Base-by-base conservation (phyloP, 2,329 filamentous ascomycete species). In the Phymatotrichopsis omnivora region DNA sequence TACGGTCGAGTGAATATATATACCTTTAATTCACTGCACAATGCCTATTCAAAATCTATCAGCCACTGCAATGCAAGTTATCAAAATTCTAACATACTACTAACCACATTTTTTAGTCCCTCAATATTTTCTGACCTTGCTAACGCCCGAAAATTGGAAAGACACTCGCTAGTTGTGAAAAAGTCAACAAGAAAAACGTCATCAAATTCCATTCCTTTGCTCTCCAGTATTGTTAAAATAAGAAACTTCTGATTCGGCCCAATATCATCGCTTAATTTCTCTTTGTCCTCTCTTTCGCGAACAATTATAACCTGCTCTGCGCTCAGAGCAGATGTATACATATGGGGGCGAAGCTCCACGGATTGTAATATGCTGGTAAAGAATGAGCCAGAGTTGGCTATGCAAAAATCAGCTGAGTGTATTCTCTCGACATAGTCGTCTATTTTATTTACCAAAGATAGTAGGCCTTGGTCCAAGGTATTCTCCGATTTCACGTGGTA, bases 121-220 rank as follows among this genome's bases (percentile, higher is more conserved):
- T n/a, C n/a, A n/a, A n/a, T n/a, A n/a, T n/a, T n/a, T n/a, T n/a
- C n/a, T n/a, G n/a, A n/a, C n/a, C n/a, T n/a, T n/a, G n/a, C n/a
- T n/a, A n/a, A n/a, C n/a, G n/a, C n/a, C n/a, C 39, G 33, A 17
- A 36, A 44, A 4, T 27, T 27, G 12, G 27, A 25, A 6, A 32
- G 32, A 36, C 39, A 48, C 6, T 32, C 8, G 8, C 45, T 45
- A 10, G 38, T 51, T 8, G 27, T 51, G n/a, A 38, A 61, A 31
- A 34, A 53, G 52, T 38, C 60, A 45, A 24, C 55, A 45, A 42
- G 53, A 44, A 39, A 48, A 48, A n/a, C 50, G 47, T 40, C 60
- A 23, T 63, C 60, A 40, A 63, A 63, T 23, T 63, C 61, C 61
- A 63, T 63, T 2, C 61, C 61, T 31, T 63, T 63, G 23, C 58